These are phyloP conservation scores for Alternaria gansuensis DNA, from an alignment of 2,329 filamentous ascomycete genomes.

Conservation along the genomic window DNA sequence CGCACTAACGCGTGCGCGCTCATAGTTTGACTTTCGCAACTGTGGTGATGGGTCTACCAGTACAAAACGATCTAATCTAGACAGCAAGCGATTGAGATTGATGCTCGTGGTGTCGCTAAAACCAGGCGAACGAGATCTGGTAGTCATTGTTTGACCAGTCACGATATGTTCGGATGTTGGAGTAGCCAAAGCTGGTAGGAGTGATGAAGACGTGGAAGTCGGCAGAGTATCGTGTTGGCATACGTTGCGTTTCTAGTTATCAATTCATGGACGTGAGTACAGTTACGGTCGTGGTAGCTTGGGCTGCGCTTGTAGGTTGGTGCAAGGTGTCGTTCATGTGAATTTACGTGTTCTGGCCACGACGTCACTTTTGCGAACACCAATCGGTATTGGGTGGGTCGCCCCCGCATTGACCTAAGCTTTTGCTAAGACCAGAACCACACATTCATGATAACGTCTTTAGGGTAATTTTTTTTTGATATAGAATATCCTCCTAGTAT, in stretches of 20 bases:
- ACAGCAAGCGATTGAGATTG: conserved; percentile 71
- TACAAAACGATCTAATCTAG: conserved; percentile 71
- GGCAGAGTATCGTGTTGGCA: background rate
- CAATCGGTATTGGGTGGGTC: conserved; percentile 23
- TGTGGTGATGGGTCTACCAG: conserved; percentile 68
- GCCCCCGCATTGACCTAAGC: conserved; percentile 25
- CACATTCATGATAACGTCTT: background rate
- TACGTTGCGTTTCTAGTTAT: background rate
- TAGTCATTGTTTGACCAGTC: conserved; percentile 27
- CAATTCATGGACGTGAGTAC: background rate
- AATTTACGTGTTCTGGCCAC: conserved; percentile 11
- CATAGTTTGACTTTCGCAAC: conserved; percentile 70
- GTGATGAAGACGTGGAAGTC: conserved; percentile 1
- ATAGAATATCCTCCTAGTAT: conserved; percentile 5
- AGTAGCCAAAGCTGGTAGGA: background rate
- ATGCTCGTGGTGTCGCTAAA: conserved; percentile 44
- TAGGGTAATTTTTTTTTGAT: too few relatives aligned
- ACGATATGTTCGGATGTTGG: background rate
- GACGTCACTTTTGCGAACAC: conserved; percentile 23
- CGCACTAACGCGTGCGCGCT: conserved; percentile 67
- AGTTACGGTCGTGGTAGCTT: background rate
- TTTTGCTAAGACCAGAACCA: conserved; percentile 1
- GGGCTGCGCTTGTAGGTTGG: background rate
- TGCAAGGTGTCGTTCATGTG: conserved; percentile 7
- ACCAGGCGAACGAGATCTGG: conserved; percentile 34